These are phyloP conservation scores for Brachypodium distachyon DNA, from an alignment of 202 grass and related monocot genomes.

Conservation along the genomic window DNA sequence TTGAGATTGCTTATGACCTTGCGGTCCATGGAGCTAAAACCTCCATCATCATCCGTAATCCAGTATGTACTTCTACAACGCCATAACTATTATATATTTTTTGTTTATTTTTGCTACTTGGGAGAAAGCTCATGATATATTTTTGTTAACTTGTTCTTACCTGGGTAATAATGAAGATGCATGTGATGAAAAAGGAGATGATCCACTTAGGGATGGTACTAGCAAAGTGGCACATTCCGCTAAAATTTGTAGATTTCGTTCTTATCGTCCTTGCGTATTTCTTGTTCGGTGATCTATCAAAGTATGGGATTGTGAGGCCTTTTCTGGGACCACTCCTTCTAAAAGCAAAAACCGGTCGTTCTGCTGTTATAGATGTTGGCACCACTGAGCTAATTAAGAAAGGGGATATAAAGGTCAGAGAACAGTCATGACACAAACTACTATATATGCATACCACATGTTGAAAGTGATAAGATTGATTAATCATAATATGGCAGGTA, in stretches of 20 bases:
- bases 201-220: neutral
- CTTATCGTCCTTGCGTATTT: neutral
- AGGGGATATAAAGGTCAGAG: neutral
- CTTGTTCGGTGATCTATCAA: neutral
- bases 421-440: neutral
- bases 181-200: too few species aligned
- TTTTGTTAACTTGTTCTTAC: neutral
- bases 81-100: neutral
- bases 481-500: too few species aligned
- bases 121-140: neutral
- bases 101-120: neutral
- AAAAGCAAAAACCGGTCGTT: neutral
- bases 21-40: conserved; percentile 46
- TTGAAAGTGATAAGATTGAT: too few species aligned
- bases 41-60: conserved; percentile 56
- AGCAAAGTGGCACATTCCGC: neutral
- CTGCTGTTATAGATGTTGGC: neutral
- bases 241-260: neutral
- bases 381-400: neutral
- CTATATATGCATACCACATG: too few species aligned
- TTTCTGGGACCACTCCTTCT: neutral
- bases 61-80: conserved; percentile 20
- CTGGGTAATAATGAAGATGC: neutral
- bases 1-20: conserved; percentile 79
- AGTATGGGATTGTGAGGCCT: neutral